phyloP scores from a whole-genome alignment of 1,139 yeast genomes.

The Protomyces inundatus region DNA sequence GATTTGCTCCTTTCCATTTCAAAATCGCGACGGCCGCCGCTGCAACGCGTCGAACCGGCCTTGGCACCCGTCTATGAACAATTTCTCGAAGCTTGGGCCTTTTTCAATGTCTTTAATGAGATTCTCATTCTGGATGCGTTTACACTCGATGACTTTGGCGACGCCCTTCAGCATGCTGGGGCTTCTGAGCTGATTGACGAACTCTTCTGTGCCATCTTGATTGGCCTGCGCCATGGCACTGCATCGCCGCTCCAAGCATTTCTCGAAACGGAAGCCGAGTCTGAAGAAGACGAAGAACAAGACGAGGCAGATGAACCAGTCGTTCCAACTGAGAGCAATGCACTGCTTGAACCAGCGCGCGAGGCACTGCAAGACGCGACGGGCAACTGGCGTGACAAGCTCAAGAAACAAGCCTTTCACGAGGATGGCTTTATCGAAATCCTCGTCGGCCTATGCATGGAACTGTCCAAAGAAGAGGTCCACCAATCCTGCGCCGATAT shows the following conservation, averaged over 20 bases:
- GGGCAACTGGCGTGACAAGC: conserved; percentile 54
- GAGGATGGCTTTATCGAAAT: conserved; percentile 85
- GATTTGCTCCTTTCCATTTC: conserved; percentile 30
- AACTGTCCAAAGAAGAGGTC: conserved; percentile 32
- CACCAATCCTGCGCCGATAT: conserved; percentile 48
- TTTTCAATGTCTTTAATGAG: conserved; percentile 63
- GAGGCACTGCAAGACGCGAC: conserved; percentile 26
- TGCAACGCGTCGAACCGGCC: conserved; percentile 26
- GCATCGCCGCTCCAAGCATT: conserved; percentile 30
- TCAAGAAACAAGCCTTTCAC: conserved; percentile 65
- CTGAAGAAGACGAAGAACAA: conserved; percentile 31
- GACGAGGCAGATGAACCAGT: conserved; percentile 14
- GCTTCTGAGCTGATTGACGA: conserved; percentile 61
- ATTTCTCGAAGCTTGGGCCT: conserved; percentile 63
- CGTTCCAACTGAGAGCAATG: conserved; percentile 31
- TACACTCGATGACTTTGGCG: conserved; percentile 72
- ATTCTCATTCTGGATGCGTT: conserved; percentile 63
- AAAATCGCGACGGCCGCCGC: conserved; percentile 32
- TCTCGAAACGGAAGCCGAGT: conserved; percentile 27
- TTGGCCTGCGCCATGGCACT: conserved; percentile 36
- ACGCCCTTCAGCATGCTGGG: conserved; percentile 51
- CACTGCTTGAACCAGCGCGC: conserved; percentile 1
- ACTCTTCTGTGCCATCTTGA: conserved; percentile 57
- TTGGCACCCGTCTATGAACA: conserved; percentile 33
- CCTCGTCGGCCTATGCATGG: conserved; percentile 60